Evolutionary conservation across 1,284 basidiomycete genomes (phyloP).

Genomic region (Marasmius fiardii): DNA sequence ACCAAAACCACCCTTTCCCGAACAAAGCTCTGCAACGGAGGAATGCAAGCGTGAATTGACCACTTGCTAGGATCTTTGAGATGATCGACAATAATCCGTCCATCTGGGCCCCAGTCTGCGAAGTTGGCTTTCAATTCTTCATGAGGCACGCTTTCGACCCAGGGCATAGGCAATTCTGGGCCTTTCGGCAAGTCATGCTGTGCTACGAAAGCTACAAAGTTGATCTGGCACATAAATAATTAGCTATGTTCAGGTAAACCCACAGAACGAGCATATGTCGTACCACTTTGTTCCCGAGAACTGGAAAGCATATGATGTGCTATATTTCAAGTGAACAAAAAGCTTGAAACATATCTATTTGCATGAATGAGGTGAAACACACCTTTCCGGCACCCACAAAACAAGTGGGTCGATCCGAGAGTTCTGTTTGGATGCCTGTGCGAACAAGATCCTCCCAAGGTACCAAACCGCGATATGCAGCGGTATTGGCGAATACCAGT

Average conservation of each 20-base stretch:
- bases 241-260: neutral
- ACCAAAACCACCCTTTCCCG: conserved; percentile 48
- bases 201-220: conserved; percentile 49
- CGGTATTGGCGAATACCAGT: conserved; percentile 40
- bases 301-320: conserved; percentile 59
- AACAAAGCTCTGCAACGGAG: no score
- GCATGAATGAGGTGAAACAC: neutral
- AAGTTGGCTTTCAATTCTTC: conserved; percentile 45
- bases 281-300: conserved; percentile 40
- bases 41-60: conserved; percentile 54
- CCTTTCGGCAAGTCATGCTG: conserved; percentile 35
- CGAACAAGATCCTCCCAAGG: conserved; percentile 32
- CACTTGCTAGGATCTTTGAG: conserved; percentile 53
- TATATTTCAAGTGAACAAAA: no score
- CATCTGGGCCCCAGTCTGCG: conserved; percentile 47
- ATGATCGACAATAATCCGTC: conserved; percentile 38
- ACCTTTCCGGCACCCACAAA: conserved; percentile 44
- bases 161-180: conserved; percentile 36
- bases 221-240: conserved; percentile 37
- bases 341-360: no score
- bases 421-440: conserved; percentile 39
- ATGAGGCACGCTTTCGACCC: conserved; percentile 42
- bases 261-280: conserved; percentile 16
- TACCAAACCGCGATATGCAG: conserved; percentile 45
- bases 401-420: conserved; percentile 32